These are phyloP conservation scores for Suillus alpinus DNA, from an alignment of 768 basidiomycete species.

Conservation along the genomic window DNA sequence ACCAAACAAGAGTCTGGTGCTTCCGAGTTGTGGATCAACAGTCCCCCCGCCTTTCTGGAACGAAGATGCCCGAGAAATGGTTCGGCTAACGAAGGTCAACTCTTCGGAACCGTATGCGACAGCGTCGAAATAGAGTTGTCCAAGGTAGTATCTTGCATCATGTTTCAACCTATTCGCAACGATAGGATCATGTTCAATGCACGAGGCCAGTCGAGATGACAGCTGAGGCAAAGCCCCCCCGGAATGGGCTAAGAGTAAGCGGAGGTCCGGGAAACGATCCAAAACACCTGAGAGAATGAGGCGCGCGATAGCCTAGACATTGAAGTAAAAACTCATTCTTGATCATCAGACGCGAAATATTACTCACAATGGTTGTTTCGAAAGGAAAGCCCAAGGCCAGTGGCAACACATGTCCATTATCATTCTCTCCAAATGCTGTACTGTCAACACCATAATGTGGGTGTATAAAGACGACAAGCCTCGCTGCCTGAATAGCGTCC, in stretches of 20 bases:
- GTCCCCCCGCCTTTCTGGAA: constrained; percentile 39
- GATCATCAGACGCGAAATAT: not conserved
- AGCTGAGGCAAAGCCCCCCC: constrained; percentile 82
- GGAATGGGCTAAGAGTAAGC: constrained; percentile 82
- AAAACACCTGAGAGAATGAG: constrained; percentile 79
- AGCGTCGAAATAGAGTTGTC: constrained; percentile 78
- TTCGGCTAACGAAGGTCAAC: constrained; percentile 71
- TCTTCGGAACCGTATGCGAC: constrained; percentile 90
- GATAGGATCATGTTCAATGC: constrained; percentile 81
- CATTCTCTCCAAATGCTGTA: constrained; percentile 70
- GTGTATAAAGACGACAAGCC: constrained; percentile 79
- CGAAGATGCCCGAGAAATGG: constrained; percentile 56
- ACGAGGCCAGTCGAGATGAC: constrained; percentile 81
- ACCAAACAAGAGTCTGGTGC: constrained; percentile 69
- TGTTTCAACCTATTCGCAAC: constrained; percentile 73
- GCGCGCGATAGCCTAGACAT: constrained; percentile 60
- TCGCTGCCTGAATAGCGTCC: constrained; percentile 67
- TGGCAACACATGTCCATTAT: constrained; percentile 86
- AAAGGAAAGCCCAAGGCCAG: constrained; percentile 88
- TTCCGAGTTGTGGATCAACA: constrained; percentile 40
- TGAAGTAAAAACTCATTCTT: not conserved
- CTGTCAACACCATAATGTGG: constrained; percentile 82
- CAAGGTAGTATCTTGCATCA: constrained; percentile 82
- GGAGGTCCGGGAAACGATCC: constrained; percentile 74
- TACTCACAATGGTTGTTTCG: constrained; percentile 80